Percentiles rank a stretch among this genome's conserved stretches.
These are phyloP conservation scores for Panaeolus cyanescens DNA, from an alignment of 768 basidiomycete species.

Conservation along the genomic window DNA sequence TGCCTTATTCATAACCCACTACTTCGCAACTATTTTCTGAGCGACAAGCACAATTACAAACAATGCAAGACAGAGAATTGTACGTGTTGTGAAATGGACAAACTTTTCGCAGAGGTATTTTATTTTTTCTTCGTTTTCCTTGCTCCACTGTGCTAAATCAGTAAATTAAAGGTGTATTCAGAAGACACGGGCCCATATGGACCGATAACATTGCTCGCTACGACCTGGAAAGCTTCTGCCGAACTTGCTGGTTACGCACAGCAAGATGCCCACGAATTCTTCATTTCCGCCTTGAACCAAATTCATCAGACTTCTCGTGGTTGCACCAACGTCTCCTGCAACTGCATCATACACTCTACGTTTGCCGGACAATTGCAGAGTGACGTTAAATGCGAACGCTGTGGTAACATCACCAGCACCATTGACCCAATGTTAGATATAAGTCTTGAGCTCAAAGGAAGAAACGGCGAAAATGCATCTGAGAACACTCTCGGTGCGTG, in stretches of 20 bases:
- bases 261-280: conserved; percentile 92
- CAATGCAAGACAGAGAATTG: conserved; percentile 74
- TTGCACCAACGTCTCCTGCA: conserved; percentile 77
- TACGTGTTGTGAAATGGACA: conserved; percentile 94
- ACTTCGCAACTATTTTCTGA: conserved; percentile 84
- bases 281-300: conserved; percentile 82
- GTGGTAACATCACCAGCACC: conserved; percentile 75
- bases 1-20: conserved; percentile 89
- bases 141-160: background rate
- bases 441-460: conserved; percentile 75
- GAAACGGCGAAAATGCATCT: conserved; percentile 42
- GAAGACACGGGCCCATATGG: conserved; percentile 67
- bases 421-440: conserved; percentile 91
- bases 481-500: conserved; percentile 76
- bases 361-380: conserved; percentile 88
- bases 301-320: conserved; percentile 81
- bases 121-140: background rate
- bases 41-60: conserved; percentile 82
- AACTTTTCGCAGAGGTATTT: conserved; percentile 70
- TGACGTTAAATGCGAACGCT: conserved; percentile 87
- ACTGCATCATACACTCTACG: conserved; percentile 89
- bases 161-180: conserved; percentile 49
- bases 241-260: conserved; percentile 92
- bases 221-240: conserved; percentile 79
- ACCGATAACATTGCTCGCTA: conserved; percentile 79